Percentiles rank a stretch among this genome's conserved stretches.
Conservation (phyloP, 495 filamentous ascomycete genomes). For the Neurospora intermedia region DNA sequence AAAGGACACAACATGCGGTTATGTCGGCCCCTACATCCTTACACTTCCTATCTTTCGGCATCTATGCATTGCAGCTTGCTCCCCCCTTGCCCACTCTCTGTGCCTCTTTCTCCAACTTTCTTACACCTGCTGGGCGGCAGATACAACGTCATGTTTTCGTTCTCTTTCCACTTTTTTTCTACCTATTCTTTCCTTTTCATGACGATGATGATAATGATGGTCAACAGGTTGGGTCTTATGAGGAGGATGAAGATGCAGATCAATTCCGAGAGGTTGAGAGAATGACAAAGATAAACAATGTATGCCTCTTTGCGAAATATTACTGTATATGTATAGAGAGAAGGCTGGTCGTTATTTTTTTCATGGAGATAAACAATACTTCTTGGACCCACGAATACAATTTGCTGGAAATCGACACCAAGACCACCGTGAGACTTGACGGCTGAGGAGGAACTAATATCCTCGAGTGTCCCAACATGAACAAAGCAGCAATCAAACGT, state of each 20-base stretch:
- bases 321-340: not conserved
- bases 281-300: not conserved
- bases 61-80: not conserved
- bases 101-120: not conserved
- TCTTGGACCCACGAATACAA: not conserved
- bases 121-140: not conserved
- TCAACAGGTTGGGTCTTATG: not conserved
- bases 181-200: not conserved
- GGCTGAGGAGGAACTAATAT: not conserved
- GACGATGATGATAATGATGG: not conserved
- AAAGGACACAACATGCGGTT: not conserved
- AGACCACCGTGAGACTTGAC: not conserved
- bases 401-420: not conserved
- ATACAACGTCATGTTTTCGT: conserved; percentile 1
- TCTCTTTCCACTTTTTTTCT: not conserved
- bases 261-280: not conserved
- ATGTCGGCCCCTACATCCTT: not conserved
- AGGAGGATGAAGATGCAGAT: not conserved
- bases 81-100: not conserved
- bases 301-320: not conserved
- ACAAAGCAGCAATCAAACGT: not conserved
- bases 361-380: not conserved
- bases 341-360: not conserved
- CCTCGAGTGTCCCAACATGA: not conserved
- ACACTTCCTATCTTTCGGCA: not conserved